Evolutionary conservation across 2,329 filamentous ascomycete species (phyloP), one percentile per base, ranked within the genome.

Genomic region (Ascochyta clinopodiicola): DNA sequence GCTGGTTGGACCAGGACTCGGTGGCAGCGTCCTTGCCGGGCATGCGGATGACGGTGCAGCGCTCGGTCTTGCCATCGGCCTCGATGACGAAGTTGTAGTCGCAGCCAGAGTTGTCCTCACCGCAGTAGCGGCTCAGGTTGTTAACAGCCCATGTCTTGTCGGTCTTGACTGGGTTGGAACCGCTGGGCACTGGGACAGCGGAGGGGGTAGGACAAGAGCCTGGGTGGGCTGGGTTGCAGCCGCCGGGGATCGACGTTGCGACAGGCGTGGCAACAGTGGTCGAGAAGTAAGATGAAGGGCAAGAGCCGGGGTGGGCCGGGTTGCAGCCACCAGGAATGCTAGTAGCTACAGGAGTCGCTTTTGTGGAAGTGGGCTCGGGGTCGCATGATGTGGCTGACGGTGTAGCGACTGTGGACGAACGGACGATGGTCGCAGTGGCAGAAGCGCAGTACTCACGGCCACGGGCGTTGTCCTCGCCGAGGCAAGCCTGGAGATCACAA

Each of bases 61-160:
- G 54, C 37, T 62, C 44, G 5, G 60, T 57, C 22, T 59, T 53
- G 52, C 58, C 46, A 13, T 59, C 22, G 19, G 56, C 52, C 12
- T 46, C 47, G n/a, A 61, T 21, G 27, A 47, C 47, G 13, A 63
- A 63, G 44, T 63, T 61, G 52, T 63, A 63, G 44, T 63, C 60
- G 52, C 60, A 63, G 22, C 60, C 55, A 1, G 55, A 44, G 50
- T 63, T 63, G 35, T 37, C 58, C 19, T 56, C 49, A 24, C 44
- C 32, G 43, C 60, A 63, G 47, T 63, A 61, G 15, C 60, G 60
- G 34, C 15, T 59, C 6, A 60, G 24, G 42, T 52, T 46, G 17
- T 57, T 22, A 19, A 63, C 44, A 13, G 58, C 35, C 60, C 60
- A 63, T 17, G 60, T 55, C 37, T 61, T 61, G 29, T 48, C 60